Base-by-base conservation (phyloP, 2,329 filamentous ascomycete species). In the Davidsoniella eucalypti region DNA sequence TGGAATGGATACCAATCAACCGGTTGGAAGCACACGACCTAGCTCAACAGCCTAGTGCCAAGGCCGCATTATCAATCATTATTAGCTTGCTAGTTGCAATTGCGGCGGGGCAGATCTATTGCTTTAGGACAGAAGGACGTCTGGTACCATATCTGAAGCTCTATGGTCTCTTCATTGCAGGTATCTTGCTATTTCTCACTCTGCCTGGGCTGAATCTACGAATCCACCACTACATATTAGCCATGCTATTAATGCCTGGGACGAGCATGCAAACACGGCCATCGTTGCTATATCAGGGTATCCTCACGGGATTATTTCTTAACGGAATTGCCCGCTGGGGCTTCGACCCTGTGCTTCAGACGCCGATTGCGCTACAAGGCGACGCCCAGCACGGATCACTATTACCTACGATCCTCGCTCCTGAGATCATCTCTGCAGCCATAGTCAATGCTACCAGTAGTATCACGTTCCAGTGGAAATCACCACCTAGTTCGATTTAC, bases 261-360 rank as follows among this genome's bases (percentile, higher is more conserved):
- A 96, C 92, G 0, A 80, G 78, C 49, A 79, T 96, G 63, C 88
- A 94, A 57, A 96, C 85, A 5, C 77, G 92, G 0, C 84, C 86
- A 0, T 82, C 81, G 0, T 69, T 96, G 7, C 64, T 94, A 2
- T 96, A 92, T 60, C 90, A 96, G 63, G 92, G 92, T 9, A 69
- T 98, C 1, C 70, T 98, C 0, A 68, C 96, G 6, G 92, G 92
- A 0, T 73, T 96, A 0, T 96, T 95, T 63, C 81, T 95, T 66
- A 95, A 95, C 61, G 90, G 92, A 48, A 79, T 93, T 53, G 90
- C 88, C 3, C 76, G 90, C 41, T 96, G 92, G 92, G 88, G 88
- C 0, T 98, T 94, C 62, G 88, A 87, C 54, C 75, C 83, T 1
- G 78, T 98, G 44, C 73, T 98, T 14, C 82, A 98, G 65, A 96